These are phyloP conservation scores for Citropsis articulata DNA, from an alignment of 345 rosid genomes.

Conservation along the genomic window DNA sequence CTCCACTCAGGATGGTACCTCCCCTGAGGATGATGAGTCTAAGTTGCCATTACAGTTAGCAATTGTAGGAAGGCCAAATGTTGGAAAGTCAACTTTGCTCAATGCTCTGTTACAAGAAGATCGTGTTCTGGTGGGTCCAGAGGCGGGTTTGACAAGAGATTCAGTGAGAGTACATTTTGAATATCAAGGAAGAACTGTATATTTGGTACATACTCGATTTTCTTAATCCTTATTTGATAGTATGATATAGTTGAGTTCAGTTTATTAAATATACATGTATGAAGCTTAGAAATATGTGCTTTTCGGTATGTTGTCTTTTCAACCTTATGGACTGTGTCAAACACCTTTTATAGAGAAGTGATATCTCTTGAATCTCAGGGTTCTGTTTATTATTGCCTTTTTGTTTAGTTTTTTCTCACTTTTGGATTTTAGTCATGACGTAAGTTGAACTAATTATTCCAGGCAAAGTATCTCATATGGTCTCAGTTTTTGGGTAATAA, in stretches of 20 bases:
- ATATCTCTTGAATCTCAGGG: no score
- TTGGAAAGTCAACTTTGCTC: conserved; percentile 91
- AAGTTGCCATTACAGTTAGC: conserved; percentile 89
- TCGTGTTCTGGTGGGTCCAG: conserved; percentile 95
- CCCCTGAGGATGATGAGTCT: conserved; percentile 55
- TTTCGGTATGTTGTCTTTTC: no score
- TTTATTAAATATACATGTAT: not conserved
- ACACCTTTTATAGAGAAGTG: no score
- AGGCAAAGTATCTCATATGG: not conserved
- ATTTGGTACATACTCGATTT: conserved; percentile 51
- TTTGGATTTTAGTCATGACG: not conserved
- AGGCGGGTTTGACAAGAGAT: conserved; percentile 95
- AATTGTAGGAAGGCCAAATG: conserved; percentile 92
- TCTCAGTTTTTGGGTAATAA: not conserved
- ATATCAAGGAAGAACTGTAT: conserved; percentile 75
- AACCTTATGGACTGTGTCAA: no score
- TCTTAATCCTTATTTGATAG: not conserved
- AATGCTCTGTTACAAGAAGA: conserved; percentile 88
- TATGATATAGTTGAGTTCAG: not conserved
- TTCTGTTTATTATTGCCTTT: not conserved
- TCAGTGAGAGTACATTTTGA: conserved; percentile 83
- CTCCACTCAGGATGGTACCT: conserved; percentile 27
- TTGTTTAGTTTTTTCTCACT: not conserved
- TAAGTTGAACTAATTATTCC: not conserved
- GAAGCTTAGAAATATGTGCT: not conserved